phyloP scores from a whole-genome alignment of 202 grass and related monocot genomes.

The Dendrocalamus latiflorus region DNA sequence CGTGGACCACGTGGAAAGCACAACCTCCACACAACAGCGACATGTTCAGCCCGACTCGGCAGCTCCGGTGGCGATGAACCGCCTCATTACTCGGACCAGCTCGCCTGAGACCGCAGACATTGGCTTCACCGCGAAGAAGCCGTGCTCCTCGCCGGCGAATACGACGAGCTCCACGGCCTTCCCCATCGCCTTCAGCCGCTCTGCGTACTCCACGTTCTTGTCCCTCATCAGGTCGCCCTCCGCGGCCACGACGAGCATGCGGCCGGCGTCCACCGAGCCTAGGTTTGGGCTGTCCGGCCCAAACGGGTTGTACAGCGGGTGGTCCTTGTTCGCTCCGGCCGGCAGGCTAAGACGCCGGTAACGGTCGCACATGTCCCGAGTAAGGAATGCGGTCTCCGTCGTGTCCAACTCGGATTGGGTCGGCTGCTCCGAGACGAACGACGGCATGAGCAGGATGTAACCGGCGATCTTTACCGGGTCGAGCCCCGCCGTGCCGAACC shows the following conservation, averaged over 20 bases:
- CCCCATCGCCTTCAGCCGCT: constrained; percentile 1
- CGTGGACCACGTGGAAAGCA: no score
- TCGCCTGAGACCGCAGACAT: neutral
- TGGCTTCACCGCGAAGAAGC: constrained; percentile 13
- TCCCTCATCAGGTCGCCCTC: constrained; percentile 24
- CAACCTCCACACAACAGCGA: no score
- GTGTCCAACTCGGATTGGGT: neutral
- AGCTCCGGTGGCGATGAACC: no score
- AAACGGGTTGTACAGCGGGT: constrained; percentile 28
- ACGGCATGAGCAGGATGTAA: constrained; percentile 35
- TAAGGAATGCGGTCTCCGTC: neutral
- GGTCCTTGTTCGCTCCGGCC: neutral
- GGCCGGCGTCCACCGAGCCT: neutral
- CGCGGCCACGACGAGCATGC: constrained; percentile 4
- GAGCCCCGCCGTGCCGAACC: constrained; percentile 23
- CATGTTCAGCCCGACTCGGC: no score
- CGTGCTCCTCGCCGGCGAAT: constrained; percentile 16
- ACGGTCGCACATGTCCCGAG: no score
- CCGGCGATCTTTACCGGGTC: constrained; percentile 11
- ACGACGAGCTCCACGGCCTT: constrained; percentile 9
- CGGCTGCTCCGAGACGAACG: neutral
- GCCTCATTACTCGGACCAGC: neutral
- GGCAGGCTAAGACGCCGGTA: no score
- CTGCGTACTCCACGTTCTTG: constrained; percentile 16
- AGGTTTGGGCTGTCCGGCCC: neutral